These are phyloP conservation scores for Eucommia ulmoides DNA, from an alignment of 257 asterid species.

Conservation along the genomic window DNA sequence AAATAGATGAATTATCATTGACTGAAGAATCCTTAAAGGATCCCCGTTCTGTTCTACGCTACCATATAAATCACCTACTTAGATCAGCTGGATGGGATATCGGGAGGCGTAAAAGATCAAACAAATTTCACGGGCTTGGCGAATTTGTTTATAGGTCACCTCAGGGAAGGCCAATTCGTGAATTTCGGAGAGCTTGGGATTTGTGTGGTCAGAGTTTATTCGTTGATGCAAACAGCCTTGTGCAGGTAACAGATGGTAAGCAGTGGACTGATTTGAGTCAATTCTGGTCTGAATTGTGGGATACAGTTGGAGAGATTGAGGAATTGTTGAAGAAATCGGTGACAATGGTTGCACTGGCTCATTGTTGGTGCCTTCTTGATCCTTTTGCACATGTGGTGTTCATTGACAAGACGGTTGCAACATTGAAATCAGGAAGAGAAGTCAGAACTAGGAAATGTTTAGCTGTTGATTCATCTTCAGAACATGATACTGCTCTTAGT, in stretches of 20 bases:
- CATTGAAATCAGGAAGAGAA: constrained; percentile 62
- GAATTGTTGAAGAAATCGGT: constrained; percentile 36
- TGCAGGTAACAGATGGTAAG: constrained; percentile 33
- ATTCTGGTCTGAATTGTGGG: constrained; percentile 60
- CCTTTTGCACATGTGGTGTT: constrained; percentile 87
- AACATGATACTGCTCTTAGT: constrained; percentile 7
- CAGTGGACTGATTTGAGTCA: constrained; percentile 66
- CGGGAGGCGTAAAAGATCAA: constrained; percentile 89
- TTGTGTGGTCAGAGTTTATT: constrained; percentile 67
- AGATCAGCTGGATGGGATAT: constrained; percentile 86
- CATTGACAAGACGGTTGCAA: constrained; percentile 69
- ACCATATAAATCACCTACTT: constrained; percentile 77
- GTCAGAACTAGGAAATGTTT: constrained; percentile 59
- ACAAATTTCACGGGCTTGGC: constrained; percentile 70
- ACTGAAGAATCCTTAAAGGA: constrained; percentile 65
- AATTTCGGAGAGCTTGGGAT: constrained; percentile 88
- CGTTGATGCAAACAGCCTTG: constrained; percentile 25
- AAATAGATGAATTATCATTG: constrained; percentile 56
- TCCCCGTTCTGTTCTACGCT: constrained; percentile 94
- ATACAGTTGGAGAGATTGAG: constrained; percentile 49
- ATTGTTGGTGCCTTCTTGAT: constrained; percentile 82
- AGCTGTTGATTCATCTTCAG: constrained; percentile 30
- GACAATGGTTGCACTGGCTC: constrained; percentile 51
- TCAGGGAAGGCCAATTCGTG: constrained; percentile 90
- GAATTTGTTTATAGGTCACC: constrained; percentile 89